phyloP scores from a whole-genome alignment of 371 early-diverging fungal genomes.

The Umbelopsis sp. region DNA sequence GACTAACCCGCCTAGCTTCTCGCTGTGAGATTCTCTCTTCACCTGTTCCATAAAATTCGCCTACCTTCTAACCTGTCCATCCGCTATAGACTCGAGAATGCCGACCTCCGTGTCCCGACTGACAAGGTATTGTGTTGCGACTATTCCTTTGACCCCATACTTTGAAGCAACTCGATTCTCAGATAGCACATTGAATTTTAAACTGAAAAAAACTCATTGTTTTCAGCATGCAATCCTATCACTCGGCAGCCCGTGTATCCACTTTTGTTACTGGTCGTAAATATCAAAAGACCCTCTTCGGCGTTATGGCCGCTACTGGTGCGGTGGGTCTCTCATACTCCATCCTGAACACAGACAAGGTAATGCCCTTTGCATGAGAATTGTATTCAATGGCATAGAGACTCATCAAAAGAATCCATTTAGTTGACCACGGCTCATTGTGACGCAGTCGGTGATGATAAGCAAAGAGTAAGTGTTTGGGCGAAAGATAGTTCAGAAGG shows the following conservation, averaged over 20 bases:
- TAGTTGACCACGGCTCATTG: slow-evolving; percentile 24
- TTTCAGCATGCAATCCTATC: slow-evolving; percentile 1
- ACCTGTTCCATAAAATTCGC: too few species aligned
- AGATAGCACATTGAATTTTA: too few species aligned
- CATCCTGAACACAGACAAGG: slow-evolving; percentile 21
- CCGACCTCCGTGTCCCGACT: neutral
- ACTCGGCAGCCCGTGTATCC: neutral
- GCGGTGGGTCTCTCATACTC: slow-evolving; percentile 22
- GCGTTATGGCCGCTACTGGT: slow-evolving; percentile 15
- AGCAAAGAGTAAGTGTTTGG: slow-evolving; percentile 34
- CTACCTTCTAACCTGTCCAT: neutral
- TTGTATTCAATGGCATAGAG: too few species aligned
- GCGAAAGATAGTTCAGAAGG: neutral
- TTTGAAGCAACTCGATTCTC: neutral
- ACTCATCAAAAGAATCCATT: neutral
- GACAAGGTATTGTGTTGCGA: neutral
- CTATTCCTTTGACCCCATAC: neutral
- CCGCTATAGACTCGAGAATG: slow-evolving; percentile 5
- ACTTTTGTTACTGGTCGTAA: neutral
- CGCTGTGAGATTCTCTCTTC: neutral
- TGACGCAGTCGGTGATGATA: slow-evolving; percentile 38
- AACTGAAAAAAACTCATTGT: too few species aligned
- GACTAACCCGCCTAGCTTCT: slow-evolving; percentile 9
- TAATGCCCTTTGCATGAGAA: neutral
- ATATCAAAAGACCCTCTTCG: slow-evolving; percentile 5